Base-by-base conservation (phyloP, 192 early-diverging fungal species). In the Coemansia sp. region DNA sequence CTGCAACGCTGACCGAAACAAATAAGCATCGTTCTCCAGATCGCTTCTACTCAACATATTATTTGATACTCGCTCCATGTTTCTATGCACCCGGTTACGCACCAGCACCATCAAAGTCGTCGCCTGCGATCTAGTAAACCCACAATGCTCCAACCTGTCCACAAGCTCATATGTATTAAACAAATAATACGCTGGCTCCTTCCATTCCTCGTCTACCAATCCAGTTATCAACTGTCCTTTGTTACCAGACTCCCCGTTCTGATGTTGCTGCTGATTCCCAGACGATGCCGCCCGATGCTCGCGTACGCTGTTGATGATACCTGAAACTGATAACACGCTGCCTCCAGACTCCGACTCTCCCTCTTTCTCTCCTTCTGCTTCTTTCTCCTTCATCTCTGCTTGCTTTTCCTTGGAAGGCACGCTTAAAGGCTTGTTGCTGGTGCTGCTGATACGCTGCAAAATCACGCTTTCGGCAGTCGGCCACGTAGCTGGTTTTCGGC, bases 91-190 rank as follows among this genome's bases (percentile, higher is more conserved):
- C 18, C 86, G 77, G 18, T 84, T 83, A 68, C 92, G 90, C 57
- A 94, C 89, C 32, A 83, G 83, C 32, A 84, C 82, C 94, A 93
- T 93, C 29, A 94, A 76, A 17, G 85, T 80, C 8, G 88, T 88
- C 0, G 92, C 87, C 74, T 96, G 94, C 30, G 71, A 80, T 18
- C 89, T 71, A 10, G 84, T 85, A 56, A 92, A 90, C 3, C 90
- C 91, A 55, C 88, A 82, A 1, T 71, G 68, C 45, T 89, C 84
- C 20, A 96, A 71, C 56, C 85, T 77, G 30, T 69, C 61, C 17
- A 96, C 88, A 17, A 94, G 61, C 45, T 87, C 84, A 67, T 92
- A 89, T 1, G 94, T 96, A 69, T 94, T 87, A 71, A 96, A 96
- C 62, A 89, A 71, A 63, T 83, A 84, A 38, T 82, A 69, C 63